phyloP scores from a whole-genome alignment of 1,284 basidiomycete genomes.

The Pseudozyma sp. region DNA sequence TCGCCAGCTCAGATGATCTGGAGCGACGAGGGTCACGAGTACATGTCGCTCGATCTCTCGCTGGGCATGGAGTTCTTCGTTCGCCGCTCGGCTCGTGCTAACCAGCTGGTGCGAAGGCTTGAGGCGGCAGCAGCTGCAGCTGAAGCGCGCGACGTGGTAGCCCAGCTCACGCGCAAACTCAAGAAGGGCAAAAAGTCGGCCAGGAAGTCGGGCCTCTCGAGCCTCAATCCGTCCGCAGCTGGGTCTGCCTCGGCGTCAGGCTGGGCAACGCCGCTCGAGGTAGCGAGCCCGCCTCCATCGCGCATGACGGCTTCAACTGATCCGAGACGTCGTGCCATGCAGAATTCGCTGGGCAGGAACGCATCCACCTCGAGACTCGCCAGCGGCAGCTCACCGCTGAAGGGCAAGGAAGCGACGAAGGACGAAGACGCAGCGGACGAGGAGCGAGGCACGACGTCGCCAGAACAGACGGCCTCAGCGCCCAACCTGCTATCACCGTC shows the following conservation, averaged over 20 bases:
- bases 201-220: slow-evolving; percentile 33
- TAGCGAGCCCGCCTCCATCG: slow-evolving; percentile 48
- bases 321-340: slow-evolving; percentile 45
- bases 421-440: slow-evolving; percentile 19
- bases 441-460: slow-evolving; percentile 19
- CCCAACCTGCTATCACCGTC: slow-evolving; percentile 37
- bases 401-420: slow-evolving; percentile 29
- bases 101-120: slow-evolving; percentile 58
- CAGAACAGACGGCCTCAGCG: slow-evolving; percentile 34
- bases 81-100: slow-evolving; percentile 56
- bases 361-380: slow-evolving; percentile 23
- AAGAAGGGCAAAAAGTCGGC: slow-evolving; percentile 43
- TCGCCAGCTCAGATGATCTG: slow-evolving; percentile 54
- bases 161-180: slow-evolving; percentile 38
- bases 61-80: slow-evolving; percentile 65
- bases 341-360: slow-evolving; percentile 33
- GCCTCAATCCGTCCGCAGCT: slow-evolving; percentile 41
- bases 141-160: slow-evolving; percentile 45
- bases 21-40: slow-evolving; percentile 61
- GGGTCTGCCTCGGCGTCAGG: slow-evolving; percentile 37
- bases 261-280: slow-evolving; percentile 40
- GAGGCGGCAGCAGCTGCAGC: slow-evolving; percentile 54
- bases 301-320: slow-evolving; percentile 39
- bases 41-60: slow-evolving; percentile 55
- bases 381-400: slow-evolving; percentile 27